Evolutionary conservation across 768 basidiomycete species (phyloP).

Genomic region (Phaeotremella skinneri): DNA sequence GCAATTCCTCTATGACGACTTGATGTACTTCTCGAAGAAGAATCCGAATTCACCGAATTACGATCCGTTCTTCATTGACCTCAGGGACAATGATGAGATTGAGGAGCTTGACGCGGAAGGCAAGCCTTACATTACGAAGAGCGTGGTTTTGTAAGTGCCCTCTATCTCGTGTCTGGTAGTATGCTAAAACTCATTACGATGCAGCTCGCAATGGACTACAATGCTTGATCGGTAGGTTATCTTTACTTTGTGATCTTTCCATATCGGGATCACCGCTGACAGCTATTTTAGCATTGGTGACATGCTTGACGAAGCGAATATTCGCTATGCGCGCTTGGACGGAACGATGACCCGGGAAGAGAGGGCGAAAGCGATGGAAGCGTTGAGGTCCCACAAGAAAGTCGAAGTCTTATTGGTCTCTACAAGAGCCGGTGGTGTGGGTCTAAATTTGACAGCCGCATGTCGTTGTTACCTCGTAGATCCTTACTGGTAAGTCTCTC

Average conservation of each 20-base stretch:
- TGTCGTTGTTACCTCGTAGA: constrained; percentile 94
- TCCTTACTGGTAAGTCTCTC: constrained; percentile 74
- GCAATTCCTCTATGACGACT: constrained; percentile 73
- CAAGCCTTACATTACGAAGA: constrained; percentile 73
- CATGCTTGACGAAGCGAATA: constrained; percentile 74
- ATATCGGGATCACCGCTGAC: constrained; percentile 11
- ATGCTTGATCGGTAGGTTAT: constrained; percentile 58
- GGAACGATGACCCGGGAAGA: constrained; percentile 98
- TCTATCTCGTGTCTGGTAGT: constrained; percentile 66
- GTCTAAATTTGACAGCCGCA: constrained; percentile 90
- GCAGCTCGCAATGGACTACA: constrained; percentile 86
- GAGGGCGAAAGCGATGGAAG: constrained; percentile 85
- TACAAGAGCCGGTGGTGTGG: constrained; percentile 94
- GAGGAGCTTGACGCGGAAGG: constrained; percentile 75
- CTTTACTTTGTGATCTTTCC: not conserved
- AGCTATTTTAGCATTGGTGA: constrained; percentile 69
- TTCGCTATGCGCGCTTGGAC: constrained; percentile 87
- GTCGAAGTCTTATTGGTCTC: constrained; percentile 95
- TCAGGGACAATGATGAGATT: constrained; percentile 58
- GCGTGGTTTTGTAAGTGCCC: constrained; percentile 83
- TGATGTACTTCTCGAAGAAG: constrained; percentile 72
- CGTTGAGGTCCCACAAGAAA: constrained; percentile 79
- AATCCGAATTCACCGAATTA: constrained; percentile 89
- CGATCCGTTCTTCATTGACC: constrained; percentile 57
- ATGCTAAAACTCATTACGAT: constrained; percentile 62